Conservation (phyloP, 75 land plant genomes). For the Cryptomeria japonica region DNA sequence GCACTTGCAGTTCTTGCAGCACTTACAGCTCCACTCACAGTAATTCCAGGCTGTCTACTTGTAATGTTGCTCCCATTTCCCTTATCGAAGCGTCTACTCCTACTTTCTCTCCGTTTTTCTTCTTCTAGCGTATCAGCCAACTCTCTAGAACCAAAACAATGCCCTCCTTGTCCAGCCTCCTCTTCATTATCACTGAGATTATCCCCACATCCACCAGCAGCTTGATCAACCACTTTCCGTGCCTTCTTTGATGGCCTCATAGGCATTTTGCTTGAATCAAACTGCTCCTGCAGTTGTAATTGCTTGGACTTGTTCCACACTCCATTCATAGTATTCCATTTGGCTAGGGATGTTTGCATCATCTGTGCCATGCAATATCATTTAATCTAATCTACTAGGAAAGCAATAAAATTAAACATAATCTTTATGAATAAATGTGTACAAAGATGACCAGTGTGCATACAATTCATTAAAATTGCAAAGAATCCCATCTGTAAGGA, state of each 20-base stretch:
- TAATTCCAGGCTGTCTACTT: slow-evolving; percentile 25
- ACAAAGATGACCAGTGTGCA: neutral
- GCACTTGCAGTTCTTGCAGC: slow-evolving; percentile 67
- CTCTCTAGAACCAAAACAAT: slow-evolving; percentile 57
- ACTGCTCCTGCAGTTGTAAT: slow-evolving; percentile 30
- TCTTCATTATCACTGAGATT: slow-evolving; percentile 78
- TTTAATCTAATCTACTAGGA: neutral
- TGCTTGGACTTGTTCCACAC: slow-evolving; percentile 26
- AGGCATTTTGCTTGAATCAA: slow-evolving; percentile 12
- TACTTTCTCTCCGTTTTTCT: slow-evolving; percentile 72
- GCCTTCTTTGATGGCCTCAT: slow-evolving; percentile 63
- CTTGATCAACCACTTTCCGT: slow-evolving; percentile 25
- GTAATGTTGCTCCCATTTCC: slow-evolving; percentile 33
- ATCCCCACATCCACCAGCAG: slow-evolving; percentile 42
- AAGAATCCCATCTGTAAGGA: neutral
- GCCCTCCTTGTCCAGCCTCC: slow-evolving; percentile 55
- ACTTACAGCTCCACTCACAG: slow-evolving; percentile 41
- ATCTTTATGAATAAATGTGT: neutral
- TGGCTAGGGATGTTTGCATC: slow-evolving; percentile 31
- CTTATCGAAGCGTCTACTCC: slow-evolving; percentile 84
- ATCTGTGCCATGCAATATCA: neutral
- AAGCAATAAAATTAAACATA: neutral
- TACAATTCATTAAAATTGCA: neutral
- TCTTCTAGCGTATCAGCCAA: slow-evolving; percentile 87
- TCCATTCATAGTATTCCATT: slow-evolving; percentile 38